phyloP scores from a whole-genome alignment of 768 basidiomycete species.

The Boletus reticuloceps region DNA sequence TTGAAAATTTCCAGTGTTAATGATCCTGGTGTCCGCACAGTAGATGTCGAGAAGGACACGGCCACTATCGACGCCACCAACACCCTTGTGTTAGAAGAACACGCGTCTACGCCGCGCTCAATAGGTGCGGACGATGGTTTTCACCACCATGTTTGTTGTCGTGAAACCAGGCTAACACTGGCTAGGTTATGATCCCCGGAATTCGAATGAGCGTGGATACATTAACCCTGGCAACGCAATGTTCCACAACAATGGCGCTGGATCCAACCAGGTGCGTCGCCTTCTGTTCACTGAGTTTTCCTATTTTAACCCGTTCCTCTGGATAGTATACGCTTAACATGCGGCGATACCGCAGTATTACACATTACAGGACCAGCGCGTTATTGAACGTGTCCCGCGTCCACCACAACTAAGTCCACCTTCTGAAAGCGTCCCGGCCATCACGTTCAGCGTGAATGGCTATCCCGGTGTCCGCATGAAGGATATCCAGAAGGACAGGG shows the following conservation, averaged over 20 bases:
- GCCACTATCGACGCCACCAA: too few species aligned
- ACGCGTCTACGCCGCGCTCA: too few species aligned
- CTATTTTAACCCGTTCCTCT: background rate
- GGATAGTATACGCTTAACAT: conserved; percentile 13
- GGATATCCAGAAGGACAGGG: conserved; percentile 11
- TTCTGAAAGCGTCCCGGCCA: conserved; percentile 9
- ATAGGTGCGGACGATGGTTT: too few species aligned
- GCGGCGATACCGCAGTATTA: conserved; percentile 19
- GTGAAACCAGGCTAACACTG: too few species aligned
- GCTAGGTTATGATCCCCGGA: too few species aligned
- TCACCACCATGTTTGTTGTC: too few species aligned
- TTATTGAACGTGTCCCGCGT: conserved; percentile 22
- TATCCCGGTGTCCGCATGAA: conserved; percentile 20
- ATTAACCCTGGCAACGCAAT: background rate
- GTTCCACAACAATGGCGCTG: background rate
- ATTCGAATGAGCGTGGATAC: too few species aligned
- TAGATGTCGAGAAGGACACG: too few species aligned
- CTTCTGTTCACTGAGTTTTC: background rate
- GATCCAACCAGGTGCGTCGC: conserved; percentile 3
- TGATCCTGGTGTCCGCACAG: too few species aligned
- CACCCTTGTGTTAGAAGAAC: too few species aligned
- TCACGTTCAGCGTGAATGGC: conserved; percentile 17
- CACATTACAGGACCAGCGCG: conserved; percentile 13
- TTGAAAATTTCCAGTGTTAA: too few species aligned
- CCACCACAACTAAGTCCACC: conserved; percentile 7